Conservation (phyloP, 148 eudicot species). For the Chenopodium berlandieri region DNA sequence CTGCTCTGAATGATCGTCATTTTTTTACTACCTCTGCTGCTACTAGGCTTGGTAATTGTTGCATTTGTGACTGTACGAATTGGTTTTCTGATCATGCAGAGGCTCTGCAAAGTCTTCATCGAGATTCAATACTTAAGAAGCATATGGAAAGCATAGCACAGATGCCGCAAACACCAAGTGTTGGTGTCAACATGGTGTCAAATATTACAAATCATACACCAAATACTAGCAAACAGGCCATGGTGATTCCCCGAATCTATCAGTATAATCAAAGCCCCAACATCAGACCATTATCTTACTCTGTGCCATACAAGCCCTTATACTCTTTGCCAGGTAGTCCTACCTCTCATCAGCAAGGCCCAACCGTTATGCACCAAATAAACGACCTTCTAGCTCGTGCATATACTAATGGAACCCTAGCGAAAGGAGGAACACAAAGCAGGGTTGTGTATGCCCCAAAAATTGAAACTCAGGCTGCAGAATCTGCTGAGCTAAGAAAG, state of each 20-base stretch:
- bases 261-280: not conserved
- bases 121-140: slow-evolving; percentile 5
- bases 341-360: not conserved
- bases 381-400: slow-evolving; percentile 12
- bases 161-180: not conserved
- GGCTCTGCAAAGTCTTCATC: slow-evolving; percentile 29
- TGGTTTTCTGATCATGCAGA: slow-evolving; percentile 19
- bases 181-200: not conserved
- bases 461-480: not conserved
- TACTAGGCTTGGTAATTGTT: not conserved
- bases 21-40: no score
- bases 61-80: not conserved
- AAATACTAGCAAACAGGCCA: not conserved
- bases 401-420: not conserved
- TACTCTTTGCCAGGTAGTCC: not conserved
- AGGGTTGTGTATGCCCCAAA: slow-evolving; percentile 6
- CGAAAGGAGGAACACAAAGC: not conserved
- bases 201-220: slow-evolving; percentile 6
- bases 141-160: not conserved
- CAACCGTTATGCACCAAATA: not conserved
- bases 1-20: no score
- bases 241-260: not conserved
- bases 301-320: not conserved
- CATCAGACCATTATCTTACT: not conserved
- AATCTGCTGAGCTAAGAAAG: not conserved